These are phyloP conservation scores for Symbiodinium natans DNA, from an alignment of 73 alveolate genomes.

Conservation along the genomic window DNA sequence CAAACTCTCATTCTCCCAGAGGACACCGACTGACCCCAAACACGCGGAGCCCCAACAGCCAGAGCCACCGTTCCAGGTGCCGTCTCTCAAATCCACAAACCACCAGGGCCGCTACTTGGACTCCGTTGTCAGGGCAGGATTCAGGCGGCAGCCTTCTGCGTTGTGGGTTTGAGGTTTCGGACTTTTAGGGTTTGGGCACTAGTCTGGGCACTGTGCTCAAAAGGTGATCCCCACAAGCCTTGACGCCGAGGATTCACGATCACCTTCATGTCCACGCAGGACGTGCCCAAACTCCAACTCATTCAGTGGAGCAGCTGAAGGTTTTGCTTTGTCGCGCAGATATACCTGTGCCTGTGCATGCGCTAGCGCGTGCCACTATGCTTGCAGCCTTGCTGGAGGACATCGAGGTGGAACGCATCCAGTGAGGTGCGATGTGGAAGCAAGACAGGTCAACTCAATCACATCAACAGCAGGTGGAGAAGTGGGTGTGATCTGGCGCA, in stretches of 20 bases:
- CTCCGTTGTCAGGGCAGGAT: neutral
- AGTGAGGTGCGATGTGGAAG: neutral
- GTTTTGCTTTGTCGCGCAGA: neutral
- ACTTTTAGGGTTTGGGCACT: neutral
- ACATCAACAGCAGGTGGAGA: neutral
- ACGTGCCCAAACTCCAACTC: too few relatives aligned
- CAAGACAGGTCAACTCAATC: neutral
- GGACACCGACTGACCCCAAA: neutral
- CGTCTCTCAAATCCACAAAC: conserved; percentile 26
- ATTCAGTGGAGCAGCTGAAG: neutral
- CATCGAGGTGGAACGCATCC: conserved; percentile 2
- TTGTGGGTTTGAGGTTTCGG: neutral
- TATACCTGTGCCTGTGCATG: neutral
- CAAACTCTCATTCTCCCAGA: too few relatives aligned
- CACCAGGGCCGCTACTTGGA: conserved; percentile 56
- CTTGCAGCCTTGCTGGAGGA: neutral
- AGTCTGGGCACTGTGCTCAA: too few relatives aligned
- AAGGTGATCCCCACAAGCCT: too few relatives aligned
- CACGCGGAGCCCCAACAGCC: neutral
- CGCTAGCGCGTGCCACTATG: neutral
- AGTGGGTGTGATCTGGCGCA: too few relatives aligned
- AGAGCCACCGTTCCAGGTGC: conserved; percentile 11
- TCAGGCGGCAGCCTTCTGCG: neutral
- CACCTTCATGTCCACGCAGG: conserved; percentile 91
- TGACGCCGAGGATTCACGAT: conserved; percentile 12